A percentile compares a stretch with the other conserved stretches of the same genome.
phyloP scores from a whole-genome alignment of 768 basidiomycete genomes.

The Leccinum boreale region DNA sequence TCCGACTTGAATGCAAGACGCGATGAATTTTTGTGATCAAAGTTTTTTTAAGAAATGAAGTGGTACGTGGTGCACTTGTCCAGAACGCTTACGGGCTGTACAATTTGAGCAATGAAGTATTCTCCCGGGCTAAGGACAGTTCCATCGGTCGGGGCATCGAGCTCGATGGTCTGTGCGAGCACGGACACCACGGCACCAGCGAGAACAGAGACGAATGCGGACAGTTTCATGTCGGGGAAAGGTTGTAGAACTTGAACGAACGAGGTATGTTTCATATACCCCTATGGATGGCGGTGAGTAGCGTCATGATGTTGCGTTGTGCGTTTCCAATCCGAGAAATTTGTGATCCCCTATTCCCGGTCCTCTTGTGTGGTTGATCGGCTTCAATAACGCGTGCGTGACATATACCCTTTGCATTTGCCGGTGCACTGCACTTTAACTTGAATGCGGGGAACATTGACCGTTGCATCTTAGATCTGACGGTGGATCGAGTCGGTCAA shows the following conservation, averaged over 20 bases:
- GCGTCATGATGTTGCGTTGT: too few relatives aligned
- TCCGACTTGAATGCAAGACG: conserved; percentile 24
- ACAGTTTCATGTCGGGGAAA: conserved; percentile 14
- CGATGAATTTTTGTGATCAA: conserved; percentile 14
- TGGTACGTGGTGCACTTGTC: background rate
- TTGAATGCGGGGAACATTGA: background rate
- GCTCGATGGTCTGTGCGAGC: conserved; percentile 27
- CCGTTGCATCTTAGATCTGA: background rate
- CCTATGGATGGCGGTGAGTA: background rate
- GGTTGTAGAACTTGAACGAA: background rate
- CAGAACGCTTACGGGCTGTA: conserved; percentile 18
- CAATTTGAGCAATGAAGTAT: conserved; percentile 17
- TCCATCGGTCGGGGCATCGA: conserved; percentile 24
- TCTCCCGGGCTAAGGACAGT: conserved; percentile 14
- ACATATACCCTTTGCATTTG: too few relatives aligned
- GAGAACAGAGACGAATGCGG: conserved; percentile 6
- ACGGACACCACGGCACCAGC: conserved; percentile 5
- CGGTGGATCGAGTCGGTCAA: background rate
- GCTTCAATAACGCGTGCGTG: too few relatives aligned
- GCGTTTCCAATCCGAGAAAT: too few relatives aligned
- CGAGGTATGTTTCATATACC: background rate
- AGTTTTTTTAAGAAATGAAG: background rate
- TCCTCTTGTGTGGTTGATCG: too few relatives aligned
- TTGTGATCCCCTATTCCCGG: background rate
- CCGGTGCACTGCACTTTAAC: background rate